These are phyloP conservation scores for Plasmopara muralis DNA, from an alignment of 352 stramenopile species.

Conservation along the genomic window DNA sequence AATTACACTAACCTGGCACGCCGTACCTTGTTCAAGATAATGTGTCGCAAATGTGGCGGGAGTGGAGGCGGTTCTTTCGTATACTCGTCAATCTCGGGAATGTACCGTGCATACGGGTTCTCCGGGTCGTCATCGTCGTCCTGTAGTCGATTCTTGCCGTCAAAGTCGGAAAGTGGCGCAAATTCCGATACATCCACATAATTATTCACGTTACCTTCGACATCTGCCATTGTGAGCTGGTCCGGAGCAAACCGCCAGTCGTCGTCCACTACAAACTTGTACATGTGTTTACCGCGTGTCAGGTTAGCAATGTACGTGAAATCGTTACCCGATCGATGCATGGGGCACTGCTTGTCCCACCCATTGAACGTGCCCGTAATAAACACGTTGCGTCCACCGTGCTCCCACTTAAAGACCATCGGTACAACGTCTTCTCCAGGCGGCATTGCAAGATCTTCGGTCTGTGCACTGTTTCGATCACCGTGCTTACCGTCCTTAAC, in stretches of 20 bases:
- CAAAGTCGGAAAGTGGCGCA: constrained; percentile 73
- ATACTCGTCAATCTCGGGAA: constrained; percentile 98
- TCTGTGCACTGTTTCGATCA: constrained; percentile 26
- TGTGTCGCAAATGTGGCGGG: constrained; percentile 97
- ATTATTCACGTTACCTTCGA: constrained; percentile 99
- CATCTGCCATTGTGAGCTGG: constrained; percentile 96
- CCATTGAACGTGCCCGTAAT: constrained; percentile 99
- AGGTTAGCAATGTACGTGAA: constrained; percentile 99
- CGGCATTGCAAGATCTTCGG: constrained; percentile 7
- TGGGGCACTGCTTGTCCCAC: constrained; percentile 98
- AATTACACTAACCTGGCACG: neutral
- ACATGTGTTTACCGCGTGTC: constrained; percentile 95
- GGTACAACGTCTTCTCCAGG: constrained; percentile 52
- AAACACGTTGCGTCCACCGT: constrained; percentile 94
- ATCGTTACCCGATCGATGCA: constrained; percentile 99
- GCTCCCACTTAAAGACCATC: constrained; percentile 98
- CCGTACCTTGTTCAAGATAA: constrained; percentile 98
- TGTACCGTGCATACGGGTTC: constrained; percentile 93
- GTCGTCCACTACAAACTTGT: constrained; percentile 99
- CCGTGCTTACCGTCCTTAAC: constrained; percentile 22
- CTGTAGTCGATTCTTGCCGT: constrained; percentile 33
- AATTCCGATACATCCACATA: constrained; percentile 99
- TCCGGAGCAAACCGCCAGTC: constrained; percentile 96
- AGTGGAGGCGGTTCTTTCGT: constrained; percentile 98
- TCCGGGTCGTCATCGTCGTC: constrained; percentile 75